These are phyloP conservation scores for Venturia pyrina DNA, from an alignment of 2,329 filamentous ascomycete species.

Conservation along the genomic window DNA sequence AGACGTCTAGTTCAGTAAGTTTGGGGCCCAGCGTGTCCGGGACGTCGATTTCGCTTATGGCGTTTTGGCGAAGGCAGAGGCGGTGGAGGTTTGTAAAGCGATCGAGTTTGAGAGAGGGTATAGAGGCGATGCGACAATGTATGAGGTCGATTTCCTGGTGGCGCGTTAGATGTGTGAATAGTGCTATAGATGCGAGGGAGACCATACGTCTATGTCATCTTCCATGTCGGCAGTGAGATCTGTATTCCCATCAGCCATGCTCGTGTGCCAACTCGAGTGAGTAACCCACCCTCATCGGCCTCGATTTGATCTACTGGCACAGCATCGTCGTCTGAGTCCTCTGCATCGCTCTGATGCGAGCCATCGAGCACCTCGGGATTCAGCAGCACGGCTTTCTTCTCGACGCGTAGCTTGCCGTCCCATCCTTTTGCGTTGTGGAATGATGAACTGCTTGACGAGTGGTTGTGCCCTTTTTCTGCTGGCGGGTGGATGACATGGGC, in stretches of 20 bases:
- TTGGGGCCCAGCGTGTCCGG: conserved; percentile 55
- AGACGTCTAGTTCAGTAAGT: conserved; percentile 80
- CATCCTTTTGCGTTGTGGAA: conserved; percentile 44
- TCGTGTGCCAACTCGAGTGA: neutral
- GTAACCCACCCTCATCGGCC: conserved; percentile 63
- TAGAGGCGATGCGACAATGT: conserved; percentile 74
- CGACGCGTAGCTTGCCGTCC: conserved; percentile 74
- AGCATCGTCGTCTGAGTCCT: conserved; percentile 64
- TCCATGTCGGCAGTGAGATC: conserved; percentile 52
- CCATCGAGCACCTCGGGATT: conserved; percentile 80
- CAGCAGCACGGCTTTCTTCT: conserved; percentile 55
- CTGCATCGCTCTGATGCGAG: conserved; percentile 62
- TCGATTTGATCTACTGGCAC: conserved; percentile 64
- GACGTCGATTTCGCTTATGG: conserved; percentile 65
- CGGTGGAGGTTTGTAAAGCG: conserved; percentile 68
- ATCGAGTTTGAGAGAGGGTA: conserved; percentile 68
- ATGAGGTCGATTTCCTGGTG: conserved; percentile 72
- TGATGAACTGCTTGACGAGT: conserved; percentile 5
- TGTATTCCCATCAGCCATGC: conserved; percentile 19
- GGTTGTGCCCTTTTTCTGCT: conserved; percentile 5
- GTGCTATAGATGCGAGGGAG: neutral
- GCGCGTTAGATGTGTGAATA: neutral
- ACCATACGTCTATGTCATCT: conserved; percentile 37
- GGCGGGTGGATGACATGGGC: neutral
- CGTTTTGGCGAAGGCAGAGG: conserved; percentile 87